Conservation (phyloP, 805 yeast species). For the Candida qinlingensis region DNA sequence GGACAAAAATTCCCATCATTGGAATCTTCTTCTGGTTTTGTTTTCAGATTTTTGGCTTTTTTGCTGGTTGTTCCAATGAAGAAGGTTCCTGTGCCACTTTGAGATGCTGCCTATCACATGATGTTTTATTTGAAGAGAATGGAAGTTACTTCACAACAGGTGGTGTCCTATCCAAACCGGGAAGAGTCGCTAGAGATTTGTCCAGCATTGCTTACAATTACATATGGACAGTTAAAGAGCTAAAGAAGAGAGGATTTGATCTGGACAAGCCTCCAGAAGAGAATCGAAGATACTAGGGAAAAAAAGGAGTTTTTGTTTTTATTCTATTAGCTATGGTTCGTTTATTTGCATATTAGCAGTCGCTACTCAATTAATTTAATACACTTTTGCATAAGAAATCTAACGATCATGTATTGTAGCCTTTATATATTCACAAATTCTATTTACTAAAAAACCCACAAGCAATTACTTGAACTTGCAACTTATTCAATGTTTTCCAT, state of each 20-base stretch:
- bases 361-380: too few relatives aligned
- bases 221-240: slow-evolving; percentile 70
- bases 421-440: neutral
- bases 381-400: too few relatives aligned
- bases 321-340: neutral
- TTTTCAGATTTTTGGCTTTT: slow-evolving; percentile 62
- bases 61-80: slow-evolving; percentile 68
- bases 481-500: slow-evolving; percentile 48
- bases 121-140: slow-evolving; percentile 38
- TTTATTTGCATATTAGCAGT: too few relatives aligned
- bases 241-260: slow-evolving; percentile 47
- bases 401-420: too few relatives aligned
- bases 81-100: slow-evolving; percentile 65
- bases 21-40: slow-evolving; percentile 69
- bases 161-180: slow-evolving; percentile 53
- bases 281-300: neutral
- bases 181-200: slow-evolving; percentile 49
- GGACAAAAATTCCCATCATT: slow-evolving; percentile 74
- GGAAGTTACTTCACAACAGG: slow-evolving; percentile 65
- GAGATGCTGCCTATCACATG: slow-evolving; percentile 53
- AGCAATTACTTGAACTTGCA: too few relatives aligned
- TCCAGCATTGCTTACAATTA: slow-evolving; percentile 65
- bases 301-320: neutral
- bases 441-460: neutral
- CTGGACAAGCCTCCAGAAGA: neutral